phyloP scores from a whole-genome alignment of 2,329 filamentous ascomycete genomes.

The Boeremia exigua region DNA sequence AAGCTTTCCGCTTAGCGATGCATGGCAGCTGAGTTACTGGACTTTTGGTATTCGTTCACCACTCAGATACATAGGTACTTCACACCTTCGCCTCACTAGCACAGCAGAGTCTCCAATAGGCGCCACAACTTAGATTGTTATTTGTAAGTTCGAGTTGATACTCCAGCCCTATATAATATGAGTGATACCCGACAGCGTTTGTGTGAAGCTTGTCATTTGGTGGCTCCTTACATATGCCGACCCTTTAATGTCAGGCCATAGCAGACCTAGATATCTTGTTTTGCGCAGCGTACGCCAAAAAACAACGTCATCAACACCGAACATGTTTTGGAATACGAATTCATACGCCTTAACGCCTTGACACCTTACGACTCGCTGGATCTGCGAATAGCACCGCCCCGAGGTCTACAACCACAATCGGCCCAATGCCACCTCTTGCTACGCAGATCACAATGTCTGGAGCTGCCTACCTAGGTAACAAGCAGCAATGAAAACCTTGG shows the following conservation, averaged over 20 bases:
- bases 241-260: background rate
- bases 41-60: no score
- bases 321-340: no score
- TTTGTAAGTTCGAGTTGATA: no score
- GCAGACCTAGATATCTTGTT: background rate
- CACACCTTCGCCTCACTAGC: no score
- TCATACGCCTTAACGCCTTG: background rate
- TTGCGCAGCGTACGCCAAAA: background rate
- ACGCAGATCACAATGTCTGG: background rate
- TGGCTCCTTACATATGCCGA: background rate
- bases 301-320: background rate
- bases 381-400: background rate
- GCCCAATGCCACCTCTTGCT: background rate
- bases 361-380: background rate
- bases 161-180: no score
- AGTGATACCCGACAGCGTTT: background rate
- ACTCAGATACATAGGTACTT: no score
- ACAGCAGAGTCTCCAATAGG: no score
- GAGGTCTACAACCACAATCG: background rate
- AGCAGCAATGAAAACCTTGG: background rate
- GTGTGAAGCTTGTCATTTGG: background rate
- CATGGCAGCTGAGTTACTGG: no score
- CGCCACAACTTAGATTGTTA: no score
- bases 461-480: background rate
- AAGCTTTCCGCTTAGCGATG: no score